Percentiles rank a stretch among this genome's conserved stretches.
phyloP scores from a whole-genome alignment of 2,329 filamentous ascomycete species.

The Microcera coccophila region DNA sequence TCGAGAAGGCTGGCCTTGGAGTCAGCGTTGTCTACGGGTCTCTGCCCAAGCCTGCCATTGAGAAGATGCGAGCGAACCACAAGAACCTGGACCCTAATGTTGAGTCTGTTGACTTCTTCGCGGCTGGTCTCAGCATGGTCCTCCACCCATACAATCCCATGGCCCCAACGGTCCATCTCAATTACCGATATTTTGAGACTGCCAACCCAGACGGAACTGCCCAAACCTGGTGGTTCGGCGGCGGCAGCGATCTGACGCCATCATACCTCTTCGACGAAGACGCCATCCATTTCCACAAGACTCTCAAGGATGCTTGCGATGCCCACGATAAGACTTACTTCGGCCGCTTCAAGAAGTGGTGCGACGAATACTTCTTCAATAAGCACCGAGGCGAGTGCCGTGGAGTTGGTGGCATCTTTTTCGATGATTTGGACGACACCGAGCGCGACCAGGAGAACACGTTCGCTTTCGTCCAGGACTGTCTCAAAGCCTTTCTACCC shows the following conservation, averaged over 20 bases:
- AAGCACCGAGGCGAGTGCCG: constrained; percentile 85
- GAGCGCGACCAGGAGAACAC: constrained; percentile 85
- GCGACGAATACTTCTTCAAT: constrained; percentile 94
- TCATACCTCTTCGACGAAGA: constrained; percentile 96
- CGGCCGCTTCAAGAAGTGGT: constrained; percentile 95
- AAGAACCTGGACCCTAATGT: constrained; percentile 78
- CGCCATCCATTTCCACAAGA: constrained; percentile 92
- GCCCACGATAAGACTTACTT: constrained; percentile 91
- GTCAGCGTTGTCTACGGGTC: constrained; percentile 93
- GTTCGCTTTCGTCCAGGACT: constrained; percentile 85
- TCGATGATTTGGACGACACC: constrained; percentile 88
- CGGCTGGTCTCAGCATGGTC: constrained; percentile 87
- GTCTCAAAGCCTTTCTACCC: constrained; percentile 81
- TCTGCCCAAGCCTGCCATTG: constrained; percentile 79
- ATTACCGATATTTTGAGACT: constrained; percentile 98
- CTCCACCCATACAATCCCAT: constrained; percentile 93
- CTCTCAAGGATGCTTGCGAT: constrained; percentile 89
- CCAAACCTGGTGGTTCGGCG: constrained; percentile 97
- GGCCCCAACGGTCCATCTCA: constrained; percentile 95
- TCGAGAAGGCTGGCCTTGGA: constrained; percentile 96
- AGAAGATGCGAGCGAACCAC: constrained; percentile 92
- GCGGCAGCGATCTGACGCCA: constrained; percentile 89
- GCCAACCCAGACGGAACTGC: constrained; percentile 74
- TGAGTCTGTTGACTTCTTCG: constrained; percentile 89
- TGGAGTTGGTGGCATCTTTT: constrained; percentile 95